phyloP scores from a whole-genome alignment of 495 filamentous ascomycete species.

The Penicilliopsis zonata region DNA sequence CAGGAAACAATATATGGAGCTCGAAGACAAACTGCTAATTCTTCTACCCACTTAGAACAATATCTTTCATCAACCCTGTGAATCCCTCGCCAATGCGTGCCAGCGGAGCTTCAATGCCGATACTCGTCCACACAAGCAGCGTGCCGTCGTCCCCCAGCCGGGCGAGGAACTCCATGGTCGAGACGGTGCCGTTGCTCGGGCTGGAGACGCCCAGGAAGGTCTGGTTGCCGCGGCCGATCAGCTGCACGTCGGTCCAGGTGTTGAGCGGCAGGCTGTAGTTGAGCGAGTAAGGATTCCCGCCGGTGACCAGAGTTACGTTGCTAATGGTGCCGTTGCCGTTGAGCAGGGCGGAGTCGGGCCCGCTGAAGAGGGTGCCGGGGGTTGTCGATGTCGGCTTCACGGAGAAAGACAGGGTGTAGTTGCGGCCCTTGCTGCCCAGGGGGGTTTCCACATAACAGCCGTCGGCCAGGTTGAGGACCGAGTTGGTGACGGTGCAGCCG shows the following conservation, averaged over 20 bases:
- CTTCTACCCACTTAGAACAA: constrained; percentile 2
- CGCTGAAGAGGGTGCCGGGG: constrained; percentile 25
- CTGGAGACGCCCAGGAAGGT: constrained; percentile 23
- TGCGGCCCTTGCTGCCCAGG: constrained; percentile 32
- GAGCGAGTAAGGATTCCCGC: constrained; percentile 31
- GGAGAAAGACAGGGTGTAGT: constrained; percentile 35
- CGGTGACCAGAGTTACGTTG: constrained; percentile 31
- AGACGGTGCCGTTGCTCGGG: not conserved
- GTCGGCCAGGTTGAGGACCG: constrained; percentile 12
- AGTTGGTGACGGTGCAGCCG: constrained; percentile 14
- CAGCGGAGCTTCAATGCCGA: constrained; percentile 39
- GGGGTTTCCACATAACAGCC: constrained; percentile 28
- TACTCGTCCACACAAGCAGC: constrained; percentile 27
- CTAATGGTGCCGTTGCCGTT: constrained; percentile 19
- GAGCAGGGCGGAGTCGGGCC: constrained; percentile 32
- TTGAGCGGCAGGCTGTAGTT: constrained; percentile 30
- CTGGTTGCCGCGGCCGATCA: constrained; percentile 26
- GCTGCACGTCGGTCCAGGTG: constrained; percentile 24
- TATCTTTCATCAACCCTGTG: constrained; percentile 12
- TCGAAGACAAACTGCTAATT: no score
- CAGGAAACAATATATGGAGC: no score
- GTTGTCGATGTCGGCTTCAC: constrained; percentile 16
- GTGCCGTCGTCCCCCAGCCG: constrained; percentile 31
- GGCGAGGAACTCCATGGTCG: constrained; percentile 26
- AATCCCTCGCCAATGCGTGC: constrained; percentile 24